These are phyloP conservation scores for Quercus wislizeni DNA, from an alignment of 306 rosid species.

Conservation along the genomic window DNA sequence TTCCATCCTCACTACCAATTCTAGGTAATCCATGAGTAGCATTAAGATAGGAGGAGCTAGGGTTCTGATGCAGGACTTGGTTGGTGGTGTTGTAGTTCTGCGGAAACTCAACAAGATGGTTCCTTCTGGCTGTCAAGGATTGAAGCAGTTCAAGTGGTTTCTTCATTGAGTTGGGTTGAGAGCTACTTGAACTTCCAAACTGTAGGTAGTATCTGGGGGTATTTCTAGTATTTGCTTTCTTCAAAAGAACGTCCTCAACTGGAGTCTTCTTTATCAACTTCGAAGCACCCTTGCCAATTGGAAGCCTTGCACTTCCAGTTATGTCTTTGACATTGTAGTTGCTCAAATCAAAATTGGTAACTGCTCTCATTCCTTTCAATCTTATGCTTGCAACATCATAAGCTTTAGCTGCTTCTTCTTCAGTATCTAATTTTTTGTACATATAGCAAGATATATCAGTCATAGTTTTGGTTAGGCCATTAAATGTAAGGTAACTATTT, in stretches of 20 bases:
- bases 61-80: neutral
- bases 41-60: neutral
- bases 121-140: neutral
- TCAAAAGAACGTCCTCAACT: conserved; percentile 2
- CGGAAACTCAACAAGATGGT: neutral
- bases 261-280: conserved; percentile 4
- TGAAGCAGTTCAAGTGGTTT: neutral
- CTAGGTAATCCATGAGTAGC: neutral
- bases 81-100: neutral
- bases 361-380: conserved; percentile 3
- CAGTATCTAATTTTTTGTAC: conserved; percentile 6
- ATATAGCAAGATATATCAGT: neutral
- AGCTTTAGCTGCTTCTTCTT: conserved; percentile 35
- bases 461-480: neutral
- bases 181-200: neutral
- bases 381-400: conserved; percentile 32
- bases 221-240: neutral
- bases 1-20: neutral
- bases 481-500: neutral
- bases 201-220: neutral
- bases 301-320: neutral
- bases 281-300: conserved; percentile 23
- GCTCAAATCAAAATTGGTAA: conserved; percentile 19
- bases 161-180: neutral
- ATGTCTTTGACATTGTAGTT: conserved; percentile 22